These are phyloP conservation scores for Prunella vulgaris DNA, from an alignment of 257 asterid genomes.

Conservation along the genomic window DNA sequence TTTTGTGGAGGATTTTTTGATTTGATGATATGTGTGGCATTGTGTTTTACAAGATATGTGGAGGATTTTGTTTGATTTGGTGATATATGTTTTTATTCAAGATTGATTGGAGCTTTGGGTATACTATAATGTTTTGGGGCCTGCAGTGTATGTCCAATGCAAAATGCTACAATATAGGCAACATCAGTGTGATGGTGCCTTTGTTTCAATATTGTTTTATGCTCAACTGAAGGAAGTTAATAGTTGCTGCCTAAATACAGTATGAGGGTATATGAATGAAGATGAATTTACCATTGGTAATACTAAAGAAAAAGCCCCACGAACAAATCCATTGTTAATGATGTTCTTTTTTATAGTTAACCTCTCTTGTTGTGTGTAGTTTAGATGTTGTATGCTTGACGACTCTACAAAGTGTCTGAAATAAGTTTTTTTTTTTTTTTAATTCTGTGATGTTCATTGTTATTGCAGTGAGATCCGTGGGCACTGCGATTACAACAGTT, in stretches of 20 bases:
- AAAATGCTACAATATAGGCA: not conserved
- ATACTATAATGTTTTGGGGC: not conserved
- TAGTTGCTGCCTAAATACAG: not conserved
- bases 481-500: constrained; percentile 27
- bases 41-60: no score
- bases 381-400: not conserved
- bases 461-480: constrained; percentile 50
- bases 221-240: not conserved
- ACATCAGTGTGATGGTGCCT: not conserved
- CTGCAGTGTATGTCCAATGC: not conserved
- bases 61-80: no score
- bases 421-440: not conserved
- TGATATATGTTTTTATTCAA: not conserved
- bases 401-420: not conserved
- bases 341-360: no score
- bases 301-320: not conserved
- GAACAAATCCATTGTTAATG: not conserved
- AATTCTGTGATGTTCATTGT: constrained; percentile 10
- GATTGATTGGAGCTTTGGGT: constrained; percentile 2
- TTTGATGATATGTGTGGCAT: not conserved
- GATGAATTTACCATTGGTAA: not conserved
- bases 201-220: not conserved
- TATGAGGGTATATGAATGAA: not conserved
- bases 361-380: not conserved
- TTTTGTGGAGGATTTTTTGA: no score